Percentiles rank a stretch among this genome's conserved stretches.
phyloP scores from a whole-genome alignment of 345 rosid genomes.

The Heritiera fomes region DNA sequence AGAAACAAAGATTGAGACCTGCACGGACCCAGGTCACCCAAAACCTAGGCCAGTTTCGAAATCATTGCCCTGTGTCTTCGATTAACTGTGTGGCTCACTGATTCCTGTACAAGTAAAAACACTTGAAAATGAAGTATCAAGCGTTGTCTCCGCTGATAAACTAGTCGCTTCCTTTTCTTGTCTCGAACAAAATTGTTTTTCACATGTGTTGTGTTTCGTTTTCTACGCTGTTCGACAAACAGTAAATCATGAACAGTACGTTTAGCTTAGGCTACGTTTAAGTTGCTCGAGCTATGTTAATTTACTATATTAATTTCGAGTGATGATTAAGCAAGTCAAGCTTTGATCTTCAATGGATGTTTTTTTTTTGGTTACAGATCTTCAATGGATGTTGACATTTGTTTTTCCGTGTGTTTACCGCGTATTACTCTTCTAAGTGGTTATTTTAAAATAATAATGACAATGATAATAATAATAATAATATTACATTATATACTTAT shows the following conservation, averaged over 20 bases:
- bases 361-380: too few relatives aligned
- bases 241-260: not conserved
- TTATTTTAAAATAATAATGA: not conserved
- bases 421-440: not conserved
- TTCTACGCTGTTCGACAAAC: not conserved
- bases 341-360: not conserved
- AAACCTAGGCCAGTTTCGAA: not conserved
- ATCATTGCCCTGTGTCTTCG: not conserved
- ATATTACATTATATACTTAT: not conserved
- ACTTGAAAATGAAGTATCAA: too few relatives aligned
- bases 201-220: not conserved
- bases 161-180: too few relatives aligned
- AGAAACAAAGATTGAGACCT: constrained; percentile 7
- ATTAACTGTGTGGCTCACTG: too few relatives aligned
- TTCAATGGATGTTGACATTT: not conserved
- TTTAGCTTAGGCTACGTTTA: too few relatives aligned
- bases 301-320: not conserved
- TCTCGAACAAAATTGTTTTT: not conserved
- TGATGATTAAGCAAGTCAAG: not conserved
- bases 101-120: too few relatives aligned
- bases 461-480: not conserved
- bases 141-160: too few relatives aligned
- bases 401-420: constrained; percentile 9
- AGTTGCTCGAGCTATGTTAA: not conserved
- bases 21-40: not conserved